Evolutionary conservation across 805 yeast genomes (phyloP), one percentile per base, ranked within the genome.

Genomic region (Saturnispora sekii): DNA sequence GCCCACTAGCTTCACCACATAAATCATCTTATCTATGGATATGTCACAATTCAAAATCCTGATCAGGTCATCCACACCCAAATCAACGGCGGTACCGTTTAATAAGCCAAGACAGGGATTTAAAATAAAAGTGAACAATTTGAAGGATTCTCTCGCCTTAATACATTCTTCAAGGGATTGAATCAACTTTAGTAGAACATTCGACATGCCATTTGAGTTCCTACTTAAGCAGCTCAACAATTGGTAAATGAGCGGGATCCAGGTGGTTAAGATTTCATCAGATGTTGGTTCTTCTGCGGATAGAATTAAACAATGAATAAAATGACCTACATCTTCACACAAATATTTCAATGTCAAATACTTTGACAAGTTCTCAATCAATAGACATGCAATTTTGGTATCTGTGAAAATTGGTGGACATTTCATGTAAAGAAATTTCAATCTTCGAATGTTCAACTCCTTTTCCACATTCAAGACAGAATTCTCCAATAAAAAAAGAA

Each of bases 391-490:
- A 1, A 70, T 36, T 5, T 50, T 49, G 10, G 46, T 43, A 33
- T 52, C 37, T 1, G 30, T 32, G n/a, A 59, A 53, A 1, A 33
- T 45, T 2, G 40, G 33, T 2, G 48, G 47, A 8, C 66, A 64
- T 15, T 65, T 40, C 7, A 60, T 38, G 7, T 67, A 51, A 5
- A 73, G 44, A 2, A 67, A 47, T 46, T 71, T 71, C 16, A 74
- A 42, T 44, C 57, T 63, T 45, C 76, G 59, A 5, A 74, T 33
- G 26, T 49, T 43, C 4, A 56, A 11, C 1, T 52, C 8, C 36
- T 50, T 58, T 14, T 64, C 64, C 3, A 60, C 54, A 17, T 37
- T 28, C 17, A 59, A 48, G 1, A 52, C 18, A 0, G 67, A 44
- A 1, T 46, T 17, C 0, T 56, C 52, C 2, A 70, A 35, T 3